These are phyloP conservation scores for Leptographium wingfieldii DNA, from an alignment of 2,329 filamentous ascomycete genomes.

Conservation along the genomic window DNA sequence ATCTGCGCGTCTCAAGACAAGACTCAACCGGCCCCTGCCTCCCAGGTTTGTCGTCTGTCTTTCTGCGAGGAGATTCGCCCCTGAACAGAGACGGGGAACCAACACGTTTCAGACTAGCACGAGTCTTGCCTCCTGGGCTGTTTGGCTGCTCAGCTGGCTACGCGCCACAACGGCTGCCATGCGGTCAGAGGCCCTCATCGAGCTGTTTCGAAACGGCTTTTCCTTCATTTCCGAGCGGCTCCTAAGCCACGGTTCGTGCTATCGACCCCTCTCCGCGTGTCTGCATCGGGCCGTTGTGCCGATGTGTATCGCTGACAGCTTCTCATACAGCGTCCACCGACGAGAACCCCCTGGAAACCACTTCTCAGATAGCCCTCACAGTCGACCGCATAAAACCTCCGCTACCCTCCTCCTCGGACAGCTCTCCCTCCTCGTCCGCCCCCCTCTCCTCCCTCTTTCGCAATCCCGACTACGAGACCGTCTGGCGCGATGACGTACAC, in stretches of 20 bases:
- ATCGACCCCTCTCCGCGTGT: neutral
- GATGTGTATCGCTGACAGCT: neutral
- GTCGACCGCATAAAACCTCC: slow-evolving; percentile 10
- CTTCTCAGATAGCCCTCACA: neutral
- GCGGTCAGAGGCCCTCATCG: slow-evolving; percentile 8
- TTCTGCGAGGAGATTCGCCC: neutral
- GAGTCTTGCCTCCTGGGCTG: neutral
- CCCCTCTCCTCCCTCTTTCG: neutral
- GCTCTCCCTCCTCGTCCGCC: too few relatives aligned
- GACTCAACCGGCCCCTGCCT: neutral
- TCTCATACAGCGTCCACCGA: neutral
- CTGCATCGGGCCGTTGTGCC: neutral
- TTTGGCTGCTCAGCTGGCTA: slow-evolving; percentile 4
- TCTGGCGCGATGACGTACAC: slow-evolving; percentile 14
- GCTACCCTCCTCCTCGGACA: neutral
- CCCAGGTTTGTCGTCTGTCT: neutral
- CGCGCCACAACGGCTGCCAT: slow-evolving; percentile 8
- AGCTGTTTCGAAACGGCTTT: slow-evolving; percentile 10
- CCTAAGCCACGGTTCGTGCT: slow-evolving; percentile 1
- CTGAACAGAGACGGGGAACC: neutral
- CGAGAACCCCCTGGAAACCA: neutral
- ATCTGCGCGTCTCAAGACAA: neutral
- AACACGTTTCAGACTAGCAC: neutral
- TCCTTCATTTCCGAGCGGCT: slow-evolving; percentile 10
- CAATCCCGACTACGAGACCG: slow-evolving; percentile 12